These are phyloP conservation scores for Lentinula sp. DNA, from an alignment of 768 basidiomycete genomes.

Conservation along the genomic window DNA sequence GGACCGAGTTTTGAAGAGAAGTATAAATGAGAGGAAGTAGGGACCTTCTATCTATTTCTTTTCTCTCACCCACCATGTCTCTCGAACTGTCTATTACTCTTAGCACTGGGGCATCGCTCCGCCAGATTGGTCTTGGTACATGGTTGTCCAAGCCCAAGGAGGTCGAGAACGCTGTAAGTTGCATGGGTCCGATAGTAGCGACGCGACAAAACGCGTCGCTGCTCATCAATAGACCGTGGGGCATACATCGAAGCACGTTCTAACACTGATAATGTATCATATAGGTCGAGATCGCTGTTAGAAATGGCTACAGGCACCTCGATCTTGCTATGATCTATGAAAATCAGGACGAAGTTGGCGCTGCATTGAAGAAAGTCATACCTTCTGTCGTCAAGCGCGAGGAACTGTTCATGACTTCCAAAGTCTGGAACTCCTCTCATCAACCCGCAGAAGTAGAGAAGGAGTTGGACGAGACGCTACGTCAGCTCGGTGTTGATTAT, in stretches of 20 bases:
- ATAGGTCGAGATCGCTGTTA: conserved; percentile 71
- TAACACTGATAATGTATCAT: neutral
- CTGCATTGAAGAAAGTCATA: conserved; percentile 71
- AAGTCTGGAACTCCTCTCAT: conserved; percentile 79
- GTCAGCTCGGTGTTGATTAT: conserved; percentile 67
- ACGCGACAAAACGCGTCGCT: neutral
- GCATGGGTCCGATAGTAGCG: neutral
- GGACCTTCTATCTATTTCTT: neutral
- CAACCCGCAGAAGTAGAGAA: conserved; percentile 61
- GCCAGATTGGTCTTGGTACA: conserved; percentile 79
- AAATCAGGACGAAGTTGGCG: conserved; percentile 76
- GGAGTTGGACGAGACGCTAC: conserved; percentile 71
- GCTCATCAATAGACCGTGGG: neutral
- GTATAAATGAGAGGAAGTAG: neutral
- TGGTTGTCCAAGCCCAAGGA: conserved; percentile 74
- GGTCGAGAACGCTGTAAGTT: conserved; percentile 64
- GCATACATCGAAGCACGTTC: conserved; percentile 1
- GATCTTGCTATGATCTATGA: conserved; percentile 77
- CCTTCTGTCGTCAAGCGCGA: conserved; percentile 73
- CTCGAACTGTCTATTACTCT: conserved; percentile 34
- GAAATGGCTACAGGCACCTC: conserved; percentile 77
- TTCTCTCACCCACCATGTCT: conserved; percentile 25
- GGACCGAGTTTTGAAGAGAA: neutral
- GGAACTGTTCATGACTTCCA: conserved; percentile 76
- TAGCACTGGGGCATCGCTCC: conserved; percentile 46